Evolutionary conservation across 1,284 basidiomycete species (phyloP).

Genomic region (Earliella scabrosa): DNA sequence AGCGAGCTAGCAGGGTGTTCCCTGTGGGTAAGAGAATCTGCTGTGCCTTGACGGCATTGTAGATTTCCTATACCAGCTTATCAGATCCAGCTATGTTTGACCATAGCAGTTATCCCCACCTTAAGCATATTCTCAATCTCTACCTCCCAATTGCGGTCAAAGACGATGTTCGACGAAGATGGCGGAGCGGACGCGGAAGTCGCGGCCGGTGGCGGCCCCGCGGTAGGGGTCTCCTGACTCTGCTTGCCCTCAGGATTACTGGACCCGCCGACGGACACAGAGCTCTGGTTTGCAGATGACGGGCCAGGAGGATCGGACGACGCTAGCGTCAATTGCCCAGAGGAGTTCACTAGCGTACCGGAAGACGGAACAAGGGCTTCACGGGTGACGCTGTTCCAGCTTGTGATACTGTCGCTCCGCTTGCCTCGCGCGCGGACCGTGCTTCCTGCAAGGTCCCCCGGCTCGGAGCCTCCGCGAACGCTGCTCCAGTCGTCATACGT

Average conservation of each 20-base stretch:
- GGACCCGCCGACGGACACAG: constrained; percentile 42
- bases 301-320: constrained; percentile 20
- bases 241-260: constrained; percentile 23
- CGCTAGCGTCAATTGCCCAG: constrained; percentile 35
- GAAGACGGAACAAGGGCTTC: constrained; percentile 38
- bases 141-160: constrained; percentile 76
- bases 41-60: constrained; percentile 86
- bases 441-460: constrained; percentile 47
- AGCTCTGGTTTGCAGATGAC: constrained; percentile 46
- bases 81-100: not conserved
- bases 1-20: constrained; percentile 43
- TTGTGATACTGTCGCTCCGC: constrained; percentile 79
- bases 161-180: constrained; percentile 44
- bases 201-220: constrained; percentile 10
- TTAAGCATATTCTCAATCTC: constrained; percentile 89
- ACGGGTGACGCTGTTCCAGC: constrained; percentile 76
- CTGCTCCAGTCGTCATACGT: constrained; percentile 70
- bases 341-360: constrained; percentile 35
- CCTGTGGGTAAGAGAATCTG: constrained; percentile 86
- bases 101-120: constrained; percentile 46
- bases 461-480: constrained; percentile 55
- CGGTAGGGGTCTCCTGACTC: constrained; percentile 23
- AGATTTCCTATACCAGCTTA: constrained; percentile 79
- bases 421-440: constrained; percentile 58
- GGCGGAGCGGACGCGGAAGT: constrained; percentile 28